Evolutionary conservation across 768 basidiomycete species (phyloP), one percentile per base, ranked within the genome.

Genomic region (Xerocomellus intermedius): DNA sequence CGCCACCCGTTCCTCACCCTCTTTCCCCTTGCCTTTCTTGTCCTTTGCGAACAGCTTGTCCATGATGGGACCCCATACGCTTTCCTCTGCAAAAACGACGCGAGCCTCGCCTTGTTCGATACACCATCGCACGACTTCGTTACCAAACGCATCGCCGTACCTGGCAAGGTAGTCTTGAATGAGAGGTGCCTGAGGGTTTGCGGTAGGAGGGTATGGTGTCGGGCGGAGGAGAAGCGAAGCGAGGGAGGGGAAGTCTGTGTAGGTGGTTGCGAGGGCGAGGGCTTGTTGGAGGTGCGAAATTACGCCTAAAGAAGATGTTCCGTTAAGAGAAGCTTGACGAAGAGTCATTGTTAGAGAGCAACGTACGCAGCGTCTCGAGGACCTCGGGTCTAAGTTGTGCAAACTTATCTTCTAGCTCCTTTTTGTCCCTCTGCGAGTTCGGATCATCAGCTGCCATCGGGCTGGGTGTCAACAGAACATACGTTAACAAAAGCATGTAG

Each of bases 61-160:
- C 57, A 97, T 76, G 50, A 89, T 83, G 1, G 70, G 71, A 30
- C 75, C 74, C 62, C 88, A 83, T 16, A 76, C 70, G 30, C 82
- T 81, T 44, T 89, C 86, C 59, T 91, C 87, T 2, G 85, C 82
- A 61, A 98, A 91, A 70, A 98, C 79, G 6, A 86, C 81, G 13
- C 92, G 83, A 22, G 91, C 72, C 72, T 93, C 92, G 17, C 90
- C 91, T 59, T 94, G 86, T 60, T 93, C 89, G 47, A 96, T 89
- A 69, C 92, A 96, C 90, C 90, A 97, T 64, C 84, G 82, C 65
- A 91, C 95, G n/a, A 97, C 77, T 64, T 92, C 87, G n/a, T 79
- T 84, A 0, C 94, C 88, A 60, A 98, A 98, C 13, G 83, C 84
- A 33, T 92, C 85, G 47, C 86, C 83, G 72, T 88, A 96, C 63